A percentile compares a stretch with the other conserved stretches of the same genome.
These are phyloP conservation scores for Radiomyces spectabilis DNA, from an alignment of 192 early-diverging fungal genomes.

Conservation along the genomic window DNA sequence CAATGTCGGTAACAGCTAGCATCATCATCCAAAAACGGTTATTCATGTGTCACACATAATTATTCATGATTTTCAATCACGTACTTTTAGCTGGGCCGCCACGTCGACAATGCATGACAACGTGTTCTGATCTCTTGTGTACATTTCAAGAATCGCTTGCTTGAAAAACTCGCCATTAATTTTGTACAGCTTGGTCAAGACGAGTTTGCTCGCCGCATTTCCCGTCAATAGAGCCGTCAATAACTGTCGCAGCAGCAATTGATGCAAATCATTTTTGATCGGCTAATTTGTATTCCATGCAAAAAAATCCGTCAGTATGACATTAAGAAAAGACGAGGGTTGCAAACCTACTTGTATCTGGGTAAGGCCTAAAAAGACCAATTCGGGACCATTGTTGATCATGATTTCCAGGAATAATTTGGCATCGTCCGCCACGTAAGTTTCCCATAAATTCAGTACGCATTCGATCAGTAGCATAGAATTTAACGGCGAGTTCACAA, in stretches of 20 bases:
- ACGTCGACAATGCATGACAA: constrained; percentile 66
- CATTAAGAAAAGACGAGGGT: background rate
- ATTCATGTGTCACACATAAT: background rate
- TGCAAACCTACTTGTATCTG: constrained; percentile 47
- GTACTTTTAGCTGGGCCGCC: constrained; percentile 72
- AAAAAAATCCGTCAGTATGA: background rate
- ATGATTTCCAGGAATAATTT: constrained; percentile 56
- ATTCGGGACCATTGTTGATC: constrained; percentile 59
- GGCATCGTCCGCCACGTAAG: constrained; percentile 50
- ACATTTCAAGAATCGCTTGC: constrained; percentile 60
- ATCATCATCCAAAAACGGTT: constrained; percentile 12
- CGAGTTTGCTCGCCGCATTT: constrained; percentile 52
- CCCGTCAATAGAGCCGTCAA: constrained; percentile 58
- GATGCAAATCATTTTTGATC: constrained; percentile 39
- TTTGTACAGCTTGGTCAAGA: constrained; percentile 68
- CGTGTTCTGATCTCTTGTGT: constrained; percentile 55
- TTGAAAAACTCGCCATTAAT: constrained; percentile 46
- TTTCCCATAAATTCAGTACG: constrained; percentile 46
- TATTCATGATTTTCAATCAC: background rate
- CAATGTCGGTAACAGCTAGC: constrained; percentile 58
- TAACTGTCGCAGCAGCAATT: constrained; percentile 56
- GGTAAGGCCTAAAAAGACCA: constrained; percentile 65
- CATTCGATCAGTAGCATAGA: constrained; percentile 66
- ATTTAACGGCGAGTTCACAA: constrained; percentile 56
- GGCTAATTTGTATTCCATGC: no score